Evolutionary conservation across 352 stramenopile genomes (phyloP).

Genomic region (Globisporangium polare): DNA sequence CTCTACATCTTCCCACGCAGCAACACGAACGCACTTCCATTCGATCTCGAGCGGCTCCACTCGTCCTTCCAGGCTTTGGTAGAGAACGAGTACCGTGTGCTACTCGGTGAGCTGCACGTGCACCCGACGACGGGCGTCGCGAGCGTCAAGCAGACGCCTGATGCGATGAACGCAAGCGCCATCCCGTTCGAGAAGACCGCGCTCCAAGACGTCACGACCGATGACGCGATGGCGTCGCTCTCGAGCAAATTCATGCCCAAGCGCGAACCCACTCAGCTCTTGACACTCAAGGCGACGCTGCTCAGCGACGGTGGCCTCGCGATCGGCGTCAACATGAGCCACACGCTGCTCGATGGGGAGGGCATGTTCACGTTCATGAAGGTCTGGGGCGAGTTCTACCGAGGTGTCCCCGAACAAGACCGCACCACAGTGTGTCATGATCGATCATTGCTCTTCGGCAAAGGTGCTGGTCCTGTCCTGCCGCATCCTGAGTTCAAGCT

Average conservation of each 20-base stretch:
- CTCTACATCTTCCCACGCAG: constrained; percentile 50
- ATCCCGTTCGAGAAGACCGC: constrained; percentile 38
- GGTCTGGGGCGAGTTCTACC: constrained; percentile 55
- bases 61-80: constrained; percentile 28
- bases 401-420: constrained; percentile 20
- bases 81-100: constrained; percentile 39
- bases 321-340: constrained; percentile 38
- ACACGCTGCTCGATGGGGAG: constrained; percentile 49
- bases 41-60: constrained; percentile 40
- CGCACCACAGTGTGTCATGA: constrained; percentile 34
- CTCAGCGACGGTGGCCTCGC: constrained; percentile 43
- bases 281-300: constrained; percentile 34
- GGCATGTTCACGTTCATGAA: constrained; percentile 59
- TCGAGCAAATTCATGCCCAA: constrained; percentile 34
- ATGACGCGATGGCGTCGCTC: constrained; percentile 25
- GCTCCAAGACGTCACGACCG: constrained; percentile 21
- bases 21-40: constrained; percentile 7
- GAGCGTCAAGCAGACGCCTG: constrained; percentile 27
- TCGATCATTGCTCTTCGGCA: constrained; percentile 28
- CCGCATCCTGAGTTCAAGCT: constrained; percentile 47
- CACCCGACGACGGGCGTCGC: constrained; percentile 25
- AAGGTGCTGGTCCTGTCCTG: constrained; percentile 16
- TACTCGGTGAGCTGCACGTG: constrained; percentile 33
- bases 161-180: neutral
- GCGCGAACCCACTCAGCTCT: constrained; percentile 18